phyloP scores from a whole-genome alignment of 805 yeast genomes.

The Hanseniaspora singularis region DNA sequence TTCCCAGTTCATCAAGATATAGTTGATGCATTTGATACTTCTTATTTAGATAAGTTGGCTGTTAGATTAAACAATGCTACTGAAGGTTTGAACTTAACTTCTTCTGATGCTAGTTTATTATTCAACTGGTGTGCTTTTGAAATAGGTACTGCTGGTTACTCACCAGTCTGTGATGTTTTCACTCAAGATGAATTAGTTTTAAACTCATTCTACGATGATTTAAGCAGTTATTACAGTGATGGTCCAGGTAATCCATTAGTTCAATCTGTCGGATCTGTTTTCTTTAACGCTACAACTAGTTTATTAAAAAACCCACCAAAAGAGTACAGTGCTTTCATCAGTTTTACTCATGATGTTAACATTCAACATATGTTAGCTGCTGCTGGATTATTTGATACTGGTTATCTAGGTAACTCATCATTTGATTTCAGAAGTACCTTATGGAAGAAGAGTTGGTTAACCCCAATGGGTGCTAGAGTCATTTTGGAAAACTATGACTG shows the following conservation, averaged over 20 bases:
- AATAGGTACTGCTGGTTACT: conserved; percentile 53
- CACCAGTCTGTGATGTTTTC: conserved; percentile 56
- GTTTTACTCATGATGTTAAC: conserved; percentile 67
- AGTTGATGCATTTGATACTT: conserved; percentile 19
- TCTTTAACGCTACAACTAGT: conserved; percentile 41
- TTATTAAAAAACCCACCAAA: conserved; percentile 38
- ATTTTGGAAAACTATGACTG: conserved; percentile 41
- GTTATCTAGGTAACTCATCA: conserved; percentile 33
- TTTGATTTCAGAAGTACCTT: conserved; percentile 35
- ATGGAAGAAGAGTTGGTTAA: conserved; percentile 38
- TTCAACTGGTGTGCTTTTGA: conserved; percentile 66
- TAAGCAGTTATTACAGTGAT: conserved; percentile 45
- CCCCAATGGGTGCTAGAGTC: conserved; percentile 48
- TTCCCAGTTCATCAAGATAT: conserved; percentile 18
- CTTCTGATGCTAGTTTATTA: conserved; percentile 40
- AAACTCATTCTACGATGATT: conserved; percentile 48
- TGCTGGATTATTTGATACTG: conserved; percentile 39
- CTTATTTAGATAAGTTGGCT: conserved; percentile 43
- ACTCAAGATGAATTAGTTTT: conserved; percentile 56
- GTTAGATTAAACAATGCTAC: conserved; percentile 45
- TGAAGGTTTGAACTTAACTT: conserved; percentile 42
- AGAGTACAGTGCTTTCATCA: conserved; percentile 47
- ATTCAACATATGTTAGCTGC: conserved; percentile 51
- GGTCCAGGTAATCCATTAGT: conserved; percentile 54
- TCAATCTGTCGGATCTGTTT: conserved; percentile 49